Base-by-base conservation (phyloP, 805 yeast species). In the Candida xiaguanensis region DNA sequence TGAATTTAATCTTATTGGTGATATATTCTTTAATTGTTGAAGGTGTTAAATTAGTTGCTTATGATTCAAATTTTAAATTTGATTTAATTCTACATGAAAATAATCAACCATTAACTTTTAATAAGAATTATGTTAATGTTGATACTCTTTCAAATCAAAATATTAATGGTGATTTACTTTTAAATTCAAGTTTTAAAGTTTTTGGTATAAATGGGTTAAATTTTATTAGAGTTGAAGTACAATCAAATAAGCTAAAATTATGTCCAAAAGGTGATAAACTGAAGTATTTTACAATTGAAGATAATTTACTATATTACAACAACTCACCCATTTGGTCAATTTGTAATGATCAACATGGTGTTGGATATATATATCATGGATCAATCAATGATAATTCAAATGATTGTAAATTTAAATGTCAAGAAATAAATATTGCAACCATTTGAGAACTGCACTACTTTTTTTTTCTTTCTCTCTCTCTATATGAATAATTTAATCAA, bases 401-500 rank as follows among this genome's bases (percentile, higher is more conserved):
- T 9, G 9, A 20, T 20, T 20, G 24, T 7, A 17, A 17, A 13
- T 17, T 11, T 7, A 28, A 26, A 6, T 18, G 30, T 18, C 20
- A 13, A 4, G 11, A 15, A 6, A n/a, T 26, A 3, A 7, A 18
- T 13, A 19, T 18, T 7, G 12, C 15, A 18, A 34, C 25, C 7
- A n/a, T 14, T 9, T 15, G 20, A 23, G 11, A 29, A 48, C 34
- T 52, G 14, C 9, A 7, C 9, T 20, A 7, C 8, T 20, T 20
- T 25, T 25, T n/a, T 31, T 31, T 20, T 32, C 13, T 32, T 22
- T 22, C 18, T 25, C 12, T 28, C n/a, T 15, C n/a, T 15, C 31
- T 14, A 4, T n/a, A 25, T 34, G 30, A 34, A 24, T 13, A 28
- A 25, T 32, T n/a, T n/a, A n/a, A 18, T 66, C 41, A 48, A 61